A percentile compares a stretch with the other conserved stretches of the same genome.
Conservation (phyloP, 345 rosid species). For the Acer negundo region DNA sequence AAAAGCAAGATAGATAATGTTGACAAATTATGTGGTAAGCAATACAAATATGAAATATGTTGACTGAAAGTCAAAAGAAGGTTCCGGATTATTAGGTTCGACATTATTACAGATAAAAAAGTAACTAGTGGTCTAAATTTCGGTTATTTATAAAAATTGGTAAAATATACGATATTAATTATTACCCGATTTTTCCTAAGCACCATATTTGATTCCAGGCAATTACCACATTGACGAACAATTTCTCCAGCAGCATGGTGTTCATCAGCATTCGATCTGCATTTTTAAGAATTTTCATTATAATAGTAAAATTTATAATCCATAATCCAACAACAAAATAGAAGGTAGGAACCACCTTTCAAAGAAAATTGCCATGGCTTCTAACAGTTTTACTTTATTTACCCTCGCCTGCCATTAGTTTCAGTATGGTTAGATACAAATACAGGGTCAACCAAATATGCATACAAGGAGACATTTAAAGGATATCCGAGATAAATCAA, state of each 20-base stretch:
- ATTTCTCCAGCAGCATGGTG: slow-evolving; percentile 57
- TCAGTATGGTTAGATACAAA: slow-evolving; percentile 18
- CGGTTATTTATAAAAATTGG: background rate
- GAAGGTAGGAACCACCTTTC: slow-evolving; percentile 58
- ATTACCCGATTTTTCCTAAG: slow-evolving; percentile 80
- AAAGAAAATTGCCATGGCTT: slow-evolving; percentile 90
- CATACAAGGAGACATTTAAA: background rate
- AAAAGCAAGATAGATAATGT: background rate
- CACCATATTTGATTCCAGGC: slow-evolving; percentile 87
- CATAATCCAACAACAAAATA: slow-evolving; percentile 4
- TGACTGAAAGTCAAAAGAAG: background rate
- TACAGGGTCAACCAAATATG: background rate
- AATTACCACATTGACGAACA: slow-evolving; percentile 73
- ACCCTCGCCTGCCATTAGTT: slow-evolving; percentile 63
- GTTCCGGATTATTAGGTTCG: background rate
- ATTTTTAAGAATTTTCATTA: slow-evolving; percentile 22
- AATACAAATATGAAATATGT: background rate
- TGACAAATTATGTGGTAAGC: background rate
- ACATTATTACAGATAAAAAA: background rate
- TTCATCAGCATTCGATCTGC: slow-evolving; percentile 63
- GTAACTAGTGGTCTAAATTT: background rate
- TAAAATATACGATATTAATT: background rate
- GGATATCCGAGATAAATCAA: background rate
- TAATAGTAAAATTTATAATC: slow-evolving; percentile 14
- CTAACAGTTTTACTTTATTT: slow-evolving; percentile 74